These are phyloP conservation scores for Aspergillus affinis DNA, from an alignment of 495 filamentous ascomycete genomes.

Conservation along the genomic window DNA sequence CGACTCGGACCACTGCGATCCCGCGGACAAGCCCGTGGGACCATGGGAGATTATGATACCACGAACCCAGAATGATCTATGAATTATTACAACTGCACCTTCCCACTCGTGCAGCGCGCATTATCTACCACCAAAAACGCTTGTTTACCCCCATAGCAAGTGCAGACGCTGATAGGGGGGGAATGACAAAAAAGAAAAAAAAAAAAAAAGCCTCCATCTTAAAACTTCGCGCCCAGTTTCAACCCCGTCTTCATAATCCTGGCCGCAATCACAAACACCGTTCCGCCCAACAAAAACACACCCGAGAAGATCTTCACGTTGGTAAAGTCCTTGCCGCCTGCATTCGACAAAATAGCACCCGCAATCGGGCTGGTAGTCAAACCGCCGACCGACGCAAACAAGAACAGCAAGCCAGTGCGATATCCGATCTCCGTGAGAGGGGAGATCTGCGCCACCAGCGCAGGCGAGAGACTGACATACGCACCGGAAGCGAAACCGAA, in stretches of 20 bases:
- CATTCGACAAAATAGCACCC: slow-evolving; percentile 37
- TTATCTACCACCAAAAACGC: neutral
- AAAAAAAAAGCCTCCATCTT: neutral
- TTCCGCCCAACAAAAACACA: slow-evolving; percentile 21
- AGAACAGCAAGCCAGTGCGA: slow-evolving; percentile 23
- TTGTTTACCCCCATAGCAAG: neutral
- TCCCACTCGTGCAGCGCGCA: neutral
- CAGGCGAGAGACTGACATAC: slow-evolving; percentile 29
- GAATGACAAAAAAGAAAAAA: neutral
- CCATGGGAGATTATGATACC: no score
- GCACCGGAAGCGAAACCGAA: slow-evolving; percentile 38
- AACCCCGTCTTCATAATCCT: slow-evolving; percentile 17
- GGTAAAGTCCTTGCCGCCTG: slow-evolving; percentile 16
- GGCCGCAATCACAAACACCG: slow-evolving; percentile 13
- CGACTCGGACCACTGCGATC: no score
- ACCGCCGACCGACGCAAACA: slow-evolving; percentile 26
- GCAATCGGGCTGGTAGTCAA: slow-evolving; percentile 67
- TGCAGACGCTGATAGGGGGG: no score
- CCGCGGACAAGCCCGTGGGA: no score
- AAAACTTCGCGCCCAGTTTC: slow-evolving; percentile 17
- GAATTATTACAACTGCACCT: neutral
- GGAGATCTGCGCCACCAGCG: slow-evolving; percentile 31
- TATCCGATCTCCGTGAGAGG: slow-evolving; percentile 26
- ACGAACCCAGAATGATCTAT: neutral
- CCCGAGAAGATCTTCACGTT: slow-evolving; percentile 30